phyloP scores from a whole-genome alignment of 768 basidiomycete genomes.

The Lyophyllum semitale region DNA sequence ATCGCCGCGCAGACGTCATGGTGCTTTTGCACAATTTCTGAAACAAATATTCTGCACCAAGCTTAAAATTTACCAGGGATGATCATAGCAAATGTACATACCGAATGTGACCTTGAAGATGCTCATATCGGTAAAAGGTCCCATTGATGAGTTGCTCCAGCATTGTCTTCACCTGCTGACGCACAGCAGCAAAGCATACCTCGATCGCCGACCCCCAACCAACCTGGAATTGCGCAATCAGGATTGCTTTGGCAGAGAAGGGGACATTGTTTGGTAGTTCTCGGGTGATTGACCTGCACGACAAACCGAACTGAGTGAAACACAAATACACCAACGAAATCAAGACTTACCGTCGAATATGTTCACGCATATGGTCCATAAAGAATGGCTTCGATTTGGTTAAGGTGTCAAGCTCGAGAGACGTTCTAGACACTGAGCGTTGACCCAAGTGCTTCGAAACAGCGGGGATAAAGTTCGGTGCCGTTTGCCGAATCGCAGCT shows the following conservation, averaged over 20 bases:
- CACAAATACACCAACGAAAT: no score
- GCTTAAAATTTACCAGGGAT: background rate
- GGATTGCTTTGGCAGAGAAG: conserved; percentile 33
- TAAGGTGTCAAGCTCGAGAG: conserved; percentile 13
- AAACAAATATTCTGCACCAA: conserved; percentile 16
- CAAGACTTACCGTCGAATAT: conserved; percentile 30
- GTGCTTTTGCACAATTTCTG: conserved; percentile 23
- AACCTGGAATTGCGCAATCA: conserved; percentile 32
- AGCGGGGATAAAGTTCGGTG: conserved; percentile 37
- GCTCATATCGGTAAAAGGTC: conserved; percentile 42
- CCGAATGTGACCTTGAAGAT: conserved; percentile 36
- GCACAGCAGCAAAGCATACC: conserved; percentile 26
- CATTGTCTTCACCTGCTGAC: conserved; percentile 27
- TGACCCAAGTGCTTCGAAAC: background rate
- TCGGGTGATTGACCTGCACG: conserved; percentile 33
- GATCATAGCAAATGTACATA: conserved; percentile 20
- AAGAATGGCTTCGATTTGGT: conserved; percentile 20
- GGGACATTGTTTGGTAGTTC: conserved; percentile 42
- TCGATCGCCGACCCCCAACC: conserved; percentile 28
- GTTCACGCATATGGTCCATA: conserved; percentile 31
- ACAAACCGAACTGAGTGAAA: background rate
- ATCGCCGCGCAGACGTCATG: conserved; percentile 17
- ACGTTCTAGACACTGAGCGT: background rate
- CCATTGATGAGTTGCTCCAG: conserved; percentile 28
- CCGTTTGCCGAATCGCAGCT: conserved; percentile 28